Evolutionary conservation across 805 yeast species (phyloP), one percentile per base, ranked within the genome.

Genomic region (Diddensiella transvaalensis): DNA sequence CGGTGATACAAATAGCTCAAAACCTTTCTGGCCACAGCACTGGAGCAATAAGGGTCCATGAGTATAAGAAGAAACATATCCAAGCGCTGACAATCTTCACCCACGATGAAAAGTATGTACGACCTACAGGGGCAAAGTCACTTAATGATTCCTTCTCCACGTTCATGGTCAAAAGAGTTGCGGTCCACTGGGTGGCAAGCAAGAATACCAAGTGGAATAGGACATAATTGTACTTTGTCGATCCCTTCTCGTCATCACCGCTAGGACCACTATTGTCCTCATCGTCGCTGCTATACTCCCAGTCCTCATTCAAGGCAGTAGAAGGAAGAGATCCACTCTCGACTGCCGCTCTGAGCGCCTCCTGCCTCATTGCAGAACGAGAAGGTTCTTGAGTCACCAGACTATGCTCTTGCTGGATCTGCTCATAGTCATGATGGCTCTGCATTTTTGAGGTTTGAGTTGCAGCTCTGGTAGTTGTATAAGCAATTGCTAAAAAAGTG

Each of bases 401-500:
- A 18, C 63, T 68, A 30, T 60, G 69, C 56, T 46, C 68, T 61
- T 69, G 67, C 51, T 70, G 62, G 42, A 69, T 66, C n/a, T 78
- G 74, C 51, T 72, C 76, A 56, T 73, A 72, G 4, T 72, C 61
- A 4, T 66, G 63, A 3, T 68, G 78, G 76, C 65, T 77, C 30
- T 51, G 46, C 32, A 80, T 78, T 0, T 83, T 80, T 11, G 86
- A 79, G 50, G 72, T 48, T 40, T 82, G 82, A 2, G 91, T 89
- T 3, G 97, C 99, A 0, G 98, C 99, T 55, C 98, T 78, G 1
- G 96, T 89, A 0, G 99, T 93, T 1, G 99, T 93, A 64, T 93
- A 95, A 0, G 97, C 97, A 54, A 93, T 86, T 0, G 99, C 97
- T 45, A 87, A 74, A 61, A 93, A 88, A 0, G 99, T 93, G 71